phyloP scores from a whole-genome alignment of 768 basidiomycete genomes.

The Lactarius sp. region DNA sequence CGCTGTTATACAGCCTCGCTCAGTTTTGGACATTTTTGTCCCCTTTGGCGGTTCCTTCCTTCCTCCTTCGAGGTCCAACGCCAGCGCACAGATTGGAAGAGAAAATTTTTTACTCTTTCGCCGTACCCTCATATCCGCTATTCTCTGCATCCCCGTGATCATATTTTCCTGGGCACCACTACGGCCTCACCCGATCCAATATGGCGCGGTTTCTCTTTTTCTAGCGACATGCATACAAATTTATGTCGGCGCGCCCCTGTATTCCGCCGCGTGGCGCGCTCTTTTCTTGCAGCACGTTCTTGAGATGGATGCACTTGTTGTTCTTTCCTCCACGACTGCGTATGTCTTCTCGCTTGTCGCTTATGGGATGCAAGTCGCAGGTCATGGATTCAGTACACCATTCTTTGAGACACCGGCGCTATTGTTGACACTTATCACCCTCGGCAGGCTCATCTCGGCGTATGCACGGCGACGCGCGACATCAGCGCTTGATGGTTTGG shows the following conservation, averaged over 20 bases:
- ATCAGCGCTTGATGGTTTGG: constrained; percentile 35
- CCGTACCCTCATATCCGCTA: constrained; percentile 32
- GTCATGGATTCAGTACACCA: constrained; percentile 31
- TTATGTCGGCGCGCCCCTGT: constrained; percentile 35
- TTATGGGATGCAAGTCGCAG: constrained; percentile 33
- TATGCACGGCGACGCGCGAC: constrained; percentile 35
- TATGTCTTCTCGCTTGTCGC: constrained; percentile 40
- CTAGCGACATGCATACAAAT: constrained; percentile 39
- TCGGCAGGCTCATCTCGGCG: constrained; percentile 38
- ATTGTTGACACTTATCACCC: constrained; percentile 40
- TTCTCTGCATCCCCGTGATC: constrained; percentile 39
- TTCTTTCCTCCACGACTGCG: constrained; percentile 37
- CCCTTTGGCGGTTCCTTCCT: constrained; percentile 28
- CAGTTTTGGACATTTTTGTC: constrained; percentile 31
- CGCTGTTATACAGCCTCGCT: constrained; percentile 31
- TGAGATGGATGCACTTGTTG: constrained; percentile 39
- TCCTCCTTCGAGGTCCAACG: constrained; percentile 27
- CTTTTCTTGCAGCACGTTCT: constrained; percentile 35
- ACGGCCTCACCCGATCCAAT: constrained; percentile 32
- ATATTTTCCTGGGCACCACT: constrained; percentile 42
- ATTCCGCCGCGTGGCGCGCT: constrained; percentile 34
- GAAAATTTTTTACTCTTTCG: constrained; percentile 32
- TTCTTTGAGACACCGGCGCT: constrained; percentile 44
- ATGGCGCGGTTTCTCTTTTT: constrained; percentile 36
- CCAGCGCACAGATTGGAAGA: constrained; percentile 29